Conservation (phyloP, 345 rosid species). For the Sapria himalayana region DNA sequence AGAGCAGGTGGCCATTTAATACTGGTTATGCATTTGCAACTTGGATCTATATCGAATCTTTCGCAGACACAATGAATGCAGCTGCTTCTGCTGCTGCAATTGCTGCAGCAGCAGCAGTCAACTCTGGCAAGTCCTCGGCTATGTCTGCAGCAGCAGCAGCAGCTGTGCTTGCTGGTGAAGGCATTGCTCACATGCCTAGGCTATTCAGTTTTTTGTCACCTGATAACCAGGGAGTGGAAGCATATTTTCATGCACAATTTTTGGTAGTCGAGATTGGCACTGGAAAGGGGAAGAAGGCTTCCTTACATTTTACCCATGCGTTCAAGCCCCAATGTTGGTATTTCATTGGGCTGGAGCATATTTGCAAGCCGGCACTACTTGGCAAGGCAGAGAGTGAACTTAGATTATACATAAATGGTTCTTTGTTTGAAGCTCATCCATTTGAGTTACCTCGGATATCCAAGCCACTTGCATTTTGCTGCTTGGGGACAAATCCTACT, state of each 20-base stretch:
- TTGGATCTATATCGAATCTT: slow-evolving; percentile 96
- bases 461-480: slow-evolving; percentile 89
- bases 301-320: slow-evolving; percentile 95
- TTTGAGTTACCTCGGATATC: slow-evolving; percentile 92
- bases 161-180: slow-evolving; percentile 98
- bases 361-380: slow-evolving; percentile 56
- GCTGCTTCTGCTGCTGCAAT: slow-evolving; percentile 97
- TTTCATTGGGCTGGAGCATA: slow-evolving; percentile 87
- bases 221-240: slow-evolving; percentile 94
- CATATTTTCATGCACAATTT: slow-evolving; percentile 95
- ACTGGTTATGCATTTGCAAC: slow-evolving; percentile 92
- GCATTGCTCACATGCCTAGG: slow-evolving; percentile 96
- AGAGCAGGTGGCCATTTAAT: slow-evolving; percentile 93
- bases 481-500: slow-evolving; percentile 98
- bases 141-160: slow-evolving; percentile 99
- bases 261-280: slow-evolving; percentile 89
- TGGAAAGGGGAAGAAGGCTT: slow-evolving; percentile 87
- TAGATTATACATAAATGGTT: slow-evolving; percentile 79
- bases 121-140: slow-evolving; percentile 92
- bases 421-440: slow-evolving; percentile 77
- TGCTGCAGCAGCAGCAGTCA: slow-evolving; percentile 95
- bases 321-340: slow-evolving; percentile 99
- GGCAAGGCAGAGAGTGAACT: slow-evolving; percentile 94
- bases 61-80: slow-evolving; percentile 94
- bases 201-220: slow-evolving; percentile 89